These are phyloP conservation scores for Plectosphaerella cucumerina DNA, from an alignment of 2,329 filamentous ascomycete species.

Conservation along the genomic window DNA sequence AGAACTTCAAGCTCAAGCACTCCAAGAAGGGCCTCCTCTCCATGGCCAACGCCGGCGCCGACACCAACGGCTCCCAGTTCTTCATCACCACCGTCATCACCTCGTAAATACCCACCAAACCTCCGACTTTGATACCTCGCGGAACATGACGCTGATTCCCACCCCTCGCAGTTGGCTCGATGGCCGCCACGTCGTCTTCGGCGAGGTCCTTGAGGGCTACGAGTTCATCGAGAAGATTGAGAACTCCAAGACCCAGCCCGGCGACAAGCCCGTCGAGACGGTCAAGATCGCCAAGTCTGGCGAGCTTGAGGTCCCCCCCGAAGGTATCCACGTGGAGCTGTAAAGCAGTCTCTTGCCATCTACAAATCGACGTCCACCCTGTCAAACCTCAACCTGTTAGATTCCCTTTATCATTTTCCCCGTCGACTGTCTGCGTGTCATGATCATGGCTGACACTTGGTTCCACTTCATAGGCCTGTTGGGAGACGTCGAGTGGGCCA, in stretches of 20 bases:
- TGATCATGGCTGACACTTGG: background rate
- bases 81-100: constrained; percentile 85
- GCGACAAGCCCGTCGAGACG: constrained; percentile 64
- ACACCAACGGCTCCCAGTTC: constrained; percentile 88
- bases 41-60: constrained; percentile 81
- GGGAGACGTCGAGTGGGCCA: constrained; percentile 32
- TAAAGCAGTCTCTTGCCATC: constrained; percentile 42
- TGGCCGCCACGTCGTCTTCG: constrained; percentile 81
- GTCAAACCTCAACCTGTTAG: background rate
- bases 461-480: background rate
- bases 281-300: constrained; percentile 82
- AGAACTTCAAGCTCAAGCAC: constrained; percentile 97
- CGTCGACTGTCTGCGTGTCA: background rate
- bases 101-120: constrained; percentile 42
- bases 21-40: constrained; percentile 77
- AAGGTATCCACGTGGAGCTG: constrained; percentile 92
- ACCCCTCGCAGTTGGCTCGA: constrained; percentile 64
- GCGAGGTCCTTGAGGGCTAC: constrained; percentile 83
- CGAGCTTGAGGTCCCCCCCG: constrained; percentile 75
- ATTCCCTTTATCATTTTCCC: constrained; percentile 2
- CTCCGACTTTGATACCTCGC: constrained; percentile 2
- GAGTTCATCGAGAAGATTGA: constrained; percentile 78
- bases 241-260: constrained; percentile 58
- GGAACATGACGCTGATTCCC: constrained; percentile 6
- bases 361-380: constrained; percentile 1